These are phyloP conservation scores for Arthrobotrys conoides DNA, from an alignment of 2,329 filamentous ascomycete species.

Conservation along the genomic window DNA sequence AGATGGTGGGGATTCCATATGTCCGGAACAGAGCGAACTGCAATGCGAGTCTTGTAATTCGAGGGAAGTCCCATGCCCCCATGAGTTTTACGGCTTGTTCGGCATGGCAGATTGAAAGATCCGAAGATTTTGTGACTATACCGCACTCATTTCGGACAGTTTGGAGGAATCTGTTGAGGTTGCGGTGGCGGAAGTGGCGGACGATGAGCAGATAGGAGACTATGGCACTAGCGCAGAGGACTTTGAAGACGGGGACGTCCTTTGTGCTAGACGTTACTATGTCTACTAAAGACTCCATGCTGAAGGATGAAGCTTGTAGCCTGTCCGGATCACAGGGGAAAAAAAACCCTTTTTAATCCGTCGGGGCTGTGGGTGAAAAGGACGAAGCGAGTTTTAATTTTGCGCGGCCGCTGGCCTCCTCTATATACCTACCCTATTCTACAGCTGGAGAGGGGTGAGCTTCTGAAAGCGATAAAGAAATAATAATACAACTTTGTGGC, in stretches of 20 bases:
- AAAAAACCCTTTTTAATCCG: not conserved
- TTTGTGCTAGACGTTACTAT: not conserved
- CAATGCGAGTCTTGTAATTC: slow-evolving; percentile 70
- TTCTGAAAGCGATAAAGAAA: not conserved
- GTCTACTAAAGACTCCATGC: slow-evolving; percentile 11
- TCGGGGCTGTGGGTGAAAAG: not conserved
- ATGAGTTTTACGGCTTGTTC: slow-evolving; percentile 70
- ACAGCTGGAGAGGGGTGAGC: not conserved
- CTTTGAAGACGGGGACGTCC: not conserved
- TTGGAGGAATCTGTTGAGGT: slow-evolving; percentile 48
- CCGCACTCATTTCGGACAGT: slow-evolving; percentile 50
- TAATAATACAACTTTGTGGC: not conserved
- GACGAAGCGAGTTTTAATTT: not conserved
- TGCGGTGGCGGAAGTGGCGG: slow-evolving; percentile 57
- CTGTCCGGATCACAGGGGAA: not conserved
- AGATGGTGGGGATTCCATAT: slow-evolving; percentile 73
- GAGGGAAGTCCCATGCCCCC: slow-evolving; percentile 73
- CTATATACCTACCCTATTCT: too few relatives aligned
- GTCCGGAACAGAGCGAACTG: slow-evolving; percentile 75
- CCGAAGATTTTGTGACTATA: slow-evolving; percentile 56
- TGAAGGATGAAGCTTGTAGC: not conserved
- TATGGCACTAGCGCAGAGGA: slow-evolving; percentile 29
- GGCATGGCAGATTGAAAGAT: slow-evolving; percentile 68
- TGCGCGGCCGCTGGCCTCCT: not conserved
- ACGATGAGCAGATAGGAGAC: slow-evolving; percentile 55